Percentiles rank a stretch among this genome's conserved stretches.
phyloP scores from a whole-genome alignment of 805 yeast genomes.

The Saccharomyces kudriavzevii region DNA sequence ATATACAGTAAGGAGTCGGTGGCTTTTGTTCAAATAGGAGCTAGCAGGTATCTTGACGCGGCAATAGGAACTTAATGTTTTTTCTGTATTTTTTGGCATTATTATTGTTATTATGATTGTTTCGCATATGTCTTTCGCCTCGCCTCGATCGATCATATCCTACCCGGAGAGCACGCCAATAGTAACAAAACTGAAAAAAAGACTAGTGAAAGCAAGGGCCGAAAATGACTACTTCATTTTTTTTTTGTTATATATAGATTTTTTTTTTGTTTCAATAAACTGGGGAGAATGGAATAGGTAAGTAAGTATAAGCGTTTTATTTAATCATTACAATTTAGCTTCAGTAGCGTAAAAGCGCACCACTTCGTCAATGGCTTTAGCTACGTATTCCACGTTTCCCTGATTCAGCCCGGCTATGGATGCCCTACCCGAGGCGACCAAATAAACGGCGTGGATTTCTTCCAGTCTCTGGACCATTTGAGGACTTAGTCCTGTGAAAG shows the following conservation, averaged over 20 bases:
- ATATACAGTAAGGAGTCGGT: neutral
- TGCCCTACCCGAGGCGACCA: slow-evolving; percentile 80
- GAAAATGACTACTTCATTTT: no score
- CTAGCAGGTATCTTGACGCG: neutral
- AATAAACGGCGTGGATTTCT: slow-evolving; percentile 68
- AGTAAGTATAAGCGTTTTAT: neutral
- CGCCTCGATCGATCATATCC: neutral
- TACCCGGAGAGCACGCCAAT: neutral
- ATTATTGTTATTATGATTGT: neutral
- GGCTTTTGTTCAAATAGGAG: neutral
- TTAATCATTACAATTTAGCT: slow-evolving; percentile 18
- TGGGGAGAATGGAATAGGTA: neutral
- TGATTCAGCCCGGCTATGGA: slow-evolving; percentile 90
- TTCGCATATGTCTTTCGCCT: neutral
- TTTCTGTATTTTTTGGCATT: neutral
- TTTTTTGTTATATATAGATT: neutral
- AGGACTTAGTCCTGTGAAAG: slow-evolving; percentile 77
- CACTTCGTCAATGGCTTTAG: slow-evolving; percentile 73
- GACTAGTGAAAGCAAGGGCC: neutral
- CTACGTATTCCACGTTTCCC: slow-evolving; percentile 68
- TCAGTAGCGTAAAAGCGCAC: slow-evolving; percentile 39
- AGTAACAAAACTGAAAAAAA: neutral
- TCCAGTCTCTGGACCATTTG: slow-evolving; percentile 75
- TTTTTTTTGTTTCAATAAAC: neutral
- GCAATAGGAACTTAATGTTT: neutral